Evolutionary conservation across 306 rosid species (phyloP).

Genomic region (Inga laurina): DNA sequence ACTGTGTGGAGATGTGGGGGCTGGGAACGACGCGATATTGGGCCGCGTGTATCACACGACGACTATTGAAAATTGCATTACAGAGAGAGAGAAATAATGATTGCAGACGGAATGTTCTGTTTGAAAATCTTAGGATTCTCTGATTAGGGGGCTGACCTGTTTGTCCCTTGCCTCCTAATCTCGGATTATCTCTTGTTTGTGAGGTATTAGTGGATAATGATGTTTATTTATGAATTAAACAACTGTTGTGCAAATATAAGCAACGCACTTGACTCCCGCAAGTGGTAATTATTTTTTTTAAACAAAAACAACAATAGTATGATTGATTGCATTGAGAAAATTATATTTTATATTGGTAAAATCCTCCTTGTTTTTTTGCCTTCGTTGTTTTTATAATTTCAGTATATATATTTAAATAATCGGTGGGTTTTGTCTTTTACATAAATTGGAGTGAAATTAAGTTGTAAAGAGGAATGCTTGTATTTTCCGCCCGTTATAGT

Average conservation of each 20-base stretch:
- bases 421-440: too few relatives aligned
- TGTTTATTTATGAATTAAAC: background rate
- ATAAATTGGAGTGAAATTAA: too few relatives aligned
- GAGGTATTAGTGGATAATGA: background rate
- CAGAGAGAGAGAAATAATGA: background rate
- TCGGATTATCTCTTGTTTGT: background rate
- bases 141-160: background rate
- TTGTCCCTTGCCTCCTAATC: background rate
- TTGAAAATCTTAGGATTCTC: slow-evolving; percentile 17
- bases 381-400: too few relatives aligned
- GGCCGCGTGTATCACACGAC: slow-evolving; percentile 1
- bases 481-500: too few relatives aligned
- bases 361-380: too few relatives aligned
- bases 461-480: too few relatives aligned
- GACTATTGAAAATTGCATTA: background rate
- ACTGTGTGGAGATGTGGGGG: slow-evolving; percentile 32
- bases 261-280: background rate
- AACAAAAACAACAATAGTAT: background rate
- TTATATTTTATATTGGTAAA: background rate
- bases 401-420: too few relatives aligned
- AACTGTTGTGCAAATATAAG: background rate
- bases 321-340: background rate
- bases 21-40: slow-evolving; percentile 15
- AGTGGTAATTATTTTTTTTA: background rate
- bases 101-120: slow-evolving; percentile 6